Conservation (phyloP, 2,329 filamentous ascomycete species). For the Daldinia eschscholtzii region DNA sequence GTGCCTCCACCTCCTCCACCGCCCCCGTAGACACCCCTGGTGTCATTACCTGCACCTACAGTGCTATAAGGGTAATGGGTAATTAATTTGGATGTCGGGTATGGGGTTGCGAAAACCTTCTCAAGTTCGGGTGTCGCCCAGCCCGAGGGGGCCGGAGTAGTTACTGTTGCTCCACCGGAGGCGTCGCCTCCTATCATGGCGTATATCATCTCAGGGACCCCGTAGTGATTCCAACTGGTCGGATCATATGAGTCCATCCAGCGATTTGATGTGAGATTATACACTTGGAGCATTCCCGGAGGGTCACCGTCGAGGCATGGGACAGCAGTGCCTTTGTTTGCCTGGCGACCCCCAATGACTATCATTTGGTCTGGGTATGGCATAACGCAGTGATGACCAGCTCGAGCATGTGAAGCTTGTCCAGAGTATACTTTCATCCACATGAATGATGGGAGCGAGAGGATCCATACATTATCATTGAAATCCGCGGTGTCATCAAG, state of each 20-base stretch:
- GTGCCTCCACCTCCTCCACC: slow-evolving; percentile 56
- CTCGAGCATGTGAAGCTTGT: slow-evolving; percentile 66
- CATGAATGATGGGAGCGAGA: slow-evolving; percentile 83
- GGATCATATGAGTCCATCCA: slow-evolving; percentile 82
- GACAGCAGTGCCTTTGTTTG: slow-evolving; percentile 46
- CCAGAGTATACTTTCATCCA: slow-evolving; percentile 72
- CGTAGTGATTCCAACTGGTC: slow-evolving; percentile 72
- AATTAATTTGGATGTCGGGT: slow-evolving; percentile 68
- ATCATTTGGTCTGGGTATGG: slow-evolving; percentile 86
- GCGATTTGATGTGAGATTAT: slow-evolving; percentile 76
- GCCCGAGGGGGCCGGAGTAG: slow-evolving; percentile 69
- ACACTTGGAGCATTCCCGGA: slow-evolving; percentile 68
- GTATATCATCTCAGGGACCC: slow-evolving; percentile 74
- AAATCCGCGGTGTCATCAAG: slow-evolving; percentile 56
- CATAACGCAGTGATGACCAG: slow-evolving; percentile 80
- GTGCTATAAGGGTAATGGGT: slow-evolving; percentile 72
- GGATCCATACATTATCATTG: slow-evolving; percentile 81
- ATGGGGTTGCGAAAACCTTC: slow-evolving; percentile 66
- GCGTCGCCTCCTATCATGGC: slow-evolving; percentile 75
- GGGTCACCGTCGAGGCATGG: slow-evolving; percentile 63
- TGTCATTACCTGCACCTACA: slow-evolving; percentile 48
- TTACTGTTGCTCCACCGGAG: slow-evolving; percentile 77
- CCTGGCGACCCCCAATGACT: slow-evolving; percentile 75
- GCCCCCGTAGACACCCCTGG: slow-evolving; percentile 44
- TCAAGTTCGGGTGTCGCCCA: slow-evolving; percentile 66